These are phyloP conservation scores for Salvia miltiorrhiza DNA, from an alignment of 257 asterid genomes.

Conservation along the genomic window DNA sequence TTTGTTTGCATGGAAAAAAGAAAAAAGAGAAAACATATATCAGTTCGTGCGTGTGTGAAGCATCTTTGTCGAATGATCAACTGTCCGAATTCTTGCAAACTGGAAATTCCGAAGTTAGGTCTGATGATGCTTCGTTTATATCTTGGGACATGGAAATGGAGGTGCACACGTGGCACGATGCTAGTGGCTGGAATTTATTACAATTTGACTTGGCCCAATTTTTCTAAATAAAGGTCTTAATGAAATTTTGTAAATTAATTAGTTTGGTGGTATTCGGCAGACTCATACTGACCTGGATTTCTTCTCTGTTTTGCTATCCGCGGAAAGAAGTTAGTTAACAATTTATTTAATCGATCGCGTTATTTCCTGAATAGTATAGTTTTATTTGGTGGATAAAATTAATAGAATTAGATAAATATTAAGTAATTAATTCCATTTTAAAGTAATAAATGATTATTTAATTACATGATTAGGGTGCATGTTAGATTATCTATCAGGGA, in stretches of 20 bases:
- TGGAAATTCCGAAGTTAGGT: slow-evolving; percentile 7
- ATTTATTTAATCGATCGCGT: not conserved
- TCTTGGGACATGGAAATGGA: not conserved
- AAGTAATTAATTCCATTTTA: no score
- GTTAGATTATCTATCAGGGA: no score
- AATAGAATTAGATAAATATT: no score
- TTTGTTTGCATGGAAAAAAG: not conserved
- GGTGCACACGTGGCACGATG: slow-evolving; percentile 26
- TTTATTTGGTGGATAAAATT: no score
- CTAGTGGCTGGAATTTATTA: slow-evolving; percentile 18
- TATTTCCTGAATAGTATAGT: slow-evolving; percentile 8
- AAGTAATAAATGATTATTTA: no score
- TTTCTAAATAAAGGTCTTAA: not conserved
- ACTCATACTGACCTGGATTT: not conserved
- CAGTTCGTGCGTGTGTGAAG: not conserved
- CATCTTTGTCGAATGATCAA: slow-evolving; percentile 15
- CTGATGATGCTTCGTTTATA: slow-evolving; percentile 4
- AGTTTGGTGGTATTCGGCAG: not conserved
- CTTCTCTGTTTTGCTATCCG: not conserved
- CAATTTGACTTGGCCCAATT: slow-evolving; percentile 13
- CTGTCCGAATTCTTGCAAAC: slow-evolving; percentile 18
- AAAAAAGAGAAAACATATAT: not conserved
- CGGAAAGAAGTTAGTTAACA: slow-evolving; percentile 1
- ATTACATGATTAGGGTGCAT: no score
- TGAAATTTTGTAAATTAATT: not conserved